phyloP scores from a whole-genome alignment of 495 filamentous ascomycete genomes.

The Penicillium silybi region DNA sequence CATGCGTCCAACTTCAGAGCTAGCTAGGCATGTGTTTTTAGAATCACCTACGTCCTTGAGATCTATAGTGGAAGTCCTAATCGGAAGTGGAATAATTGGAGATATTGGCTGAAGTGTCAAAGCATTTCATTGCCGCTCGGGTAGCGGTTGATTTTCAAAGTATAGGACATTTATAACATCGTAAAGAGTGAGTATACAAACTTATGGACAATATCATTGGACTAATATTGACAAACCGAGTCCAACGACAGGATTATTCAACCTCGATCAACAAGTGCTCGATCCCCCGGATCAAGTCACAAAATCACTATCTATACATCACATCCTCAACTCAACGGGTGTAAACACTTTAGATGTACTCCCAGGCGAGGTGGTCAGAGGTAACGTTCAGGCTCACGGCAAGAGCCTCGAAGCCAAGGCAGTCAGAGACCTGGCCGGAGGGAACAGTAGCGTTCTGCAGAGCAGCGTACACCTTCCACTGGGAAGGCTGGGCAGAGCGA shows the following conservation, averaged over 20 bases:
- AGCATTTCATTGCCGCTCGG: too few relatives aligned
- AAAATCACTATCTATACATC: background rate
- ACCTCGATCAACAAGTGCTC: background rate
- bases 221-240: background rate
- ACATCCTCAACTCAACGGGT: background rate
- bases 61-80: too few relatives aligned
- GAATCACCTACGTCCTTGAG: too few relatives aligned
- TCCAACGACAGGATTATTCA: background rate
- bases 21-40: too few relatives aligned
- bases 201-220: background rate
- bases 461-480: constrained; percentile 36
- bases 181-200: background rate
- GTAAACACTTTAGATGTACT: constrained; percentile 28
- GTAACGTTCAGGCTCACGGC: constrained; percentile 12
- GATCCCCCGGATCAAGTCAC: background rate
- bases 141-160: too few relatives aligned
- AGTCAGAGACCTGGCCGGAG: constrained; percentile 26
- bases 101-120: too few relatives aligned
- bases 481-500: background rate
- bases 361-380: constrained; percentile 23
- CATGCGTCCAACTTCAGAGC: too few relatives aligned
- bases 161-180: background rate
- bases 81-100: too few relatives aligned
- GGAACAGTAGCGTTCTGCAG: constrained; percentile 32
- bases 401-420: constrained; percentile 31